These are phyloP conservation scores for Ophiorrhiza pumila DNA, from an alignment of 257 asterid species.

Conservation along the genomic window DNA sequence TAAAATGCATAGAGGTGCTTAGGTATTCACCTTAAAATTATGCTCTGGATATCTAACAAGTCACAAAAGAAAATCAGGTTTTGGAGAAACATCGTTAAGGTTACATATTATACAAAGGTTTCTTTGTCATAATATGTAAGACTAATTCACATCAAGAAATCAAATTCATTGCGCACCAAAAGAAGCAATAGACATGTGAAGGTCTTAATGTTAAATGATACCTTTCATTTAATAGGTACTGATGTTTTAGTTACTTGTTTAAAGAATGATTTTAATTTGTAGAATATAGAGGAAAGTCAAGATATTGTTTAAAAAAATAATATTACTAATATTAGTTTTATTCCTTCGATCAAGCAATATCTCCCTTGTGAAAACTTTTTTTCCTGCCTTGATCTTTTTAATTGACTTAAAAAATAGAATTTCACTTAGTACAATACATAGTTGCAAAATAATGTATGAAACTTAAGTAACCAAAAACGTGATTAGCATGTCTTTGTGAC, in stretches of 20 bases:
- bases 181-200: slow-evolving; percentile 1
- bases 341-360: slow-evolving; percentile 34
- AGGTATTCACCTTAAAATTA: background rate
- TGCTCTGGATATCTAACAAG: background rate
- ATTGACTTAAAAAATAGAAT: slow-evolving; percentile 54
- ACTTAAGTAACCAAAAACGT: slow-evolving; percentile 7
- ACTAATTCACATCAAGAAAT: background rate
- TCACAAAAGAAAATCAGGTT: background rate
- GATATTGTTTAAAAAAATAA: slow-evolving; percentile 8
- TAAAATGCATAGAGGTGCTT: background rate
- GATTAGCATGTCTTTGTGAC: slow-evolving; percentile 58
- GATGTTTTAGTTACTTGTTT: slow-evolving; percentile 74
- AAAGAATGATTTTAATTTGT: slow-evolving; percentile 92
- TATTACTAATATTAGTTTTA: slow-evolving; percentile 7
- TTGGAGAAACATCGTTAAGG: too few species aligned
- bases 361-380: slow-evolving; percentile 93
- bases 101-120: background rate
- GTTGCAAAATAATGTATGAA: background rate
- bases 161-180: background rate
- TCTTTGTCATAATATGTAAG: background rate
- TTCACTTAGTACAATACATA: slow-evolving; percentile 22
- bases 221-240: slow-evolving; percentile 79
- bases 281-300: slow-evolving; percentile 16
- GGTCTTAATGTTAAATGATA: slow-evolving; percentile 19
- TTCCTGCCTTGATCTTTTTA: slow-evolving; percentile 92